Conservation (phyloP, 371 early-diverging fungal species). For the Racocetra persica region DNA sequence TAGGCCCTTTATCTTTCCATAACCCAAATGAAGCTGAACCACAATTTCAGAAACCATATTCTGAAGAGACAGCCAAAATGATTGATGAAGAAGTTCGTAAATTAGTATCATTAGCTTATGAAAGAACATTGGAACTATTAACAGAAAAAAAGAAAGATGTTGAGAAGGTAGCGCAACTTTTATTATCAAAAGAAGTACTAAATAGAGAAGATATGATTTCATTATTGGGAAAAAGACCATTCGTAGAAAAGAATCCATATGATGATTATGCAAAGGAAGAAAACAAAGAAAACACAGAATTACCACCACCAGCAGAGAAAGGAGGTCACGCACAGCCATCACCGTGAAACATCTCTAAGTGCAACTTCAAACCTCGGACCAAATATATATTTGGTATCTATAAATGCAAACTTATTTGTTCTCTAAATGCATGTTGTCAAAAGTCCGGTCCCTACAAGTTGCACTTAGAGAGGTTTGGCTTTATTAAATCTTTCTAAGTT, state of each 20-base stretch:
- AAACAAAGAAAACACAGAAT: background rate
- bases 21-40: constrained; percentile 75
- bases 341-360: background rate
- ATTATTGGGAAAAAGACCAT: constrained; percentile 89
- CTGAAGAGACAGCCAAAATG: constrained; percentile 92
- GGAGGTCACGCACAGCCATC: background rate
- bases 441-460: too few relatives aligned
- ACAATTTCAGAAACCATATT: constrained; percentile 94
- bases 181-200: constrained; percentile 96
- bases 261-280: constrained; percentile 42
- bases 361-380: too few relatives aligned
- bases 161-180: constrained; percentile 90
- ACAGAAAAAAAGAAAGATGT: constrained; percentile 84
- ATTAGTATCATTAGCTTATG: constrained; percentile 84
- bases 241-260: constrained; percentile 66
- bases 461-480: too few relatives aligned
- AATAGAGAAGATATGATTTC: constrained; percentile 94
- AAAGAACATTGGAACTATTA: constrained; percentile 80
- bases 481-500: too few relatives aligned
- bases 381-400: too few relatives aligned
- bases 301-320: background rate
- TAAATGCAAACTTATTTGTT: too few relatives aligned
- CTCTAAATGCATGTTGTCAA: too few relatives aligned
- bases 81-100: constrained; percentile 94
- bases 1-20: constrained; percentile 88